Evolutionary conservation across 495 filamentous ascomycete species (phyloP), one percentile per base, ranked within the genome.

Genomic region (Penicillium daleae): DNA sequence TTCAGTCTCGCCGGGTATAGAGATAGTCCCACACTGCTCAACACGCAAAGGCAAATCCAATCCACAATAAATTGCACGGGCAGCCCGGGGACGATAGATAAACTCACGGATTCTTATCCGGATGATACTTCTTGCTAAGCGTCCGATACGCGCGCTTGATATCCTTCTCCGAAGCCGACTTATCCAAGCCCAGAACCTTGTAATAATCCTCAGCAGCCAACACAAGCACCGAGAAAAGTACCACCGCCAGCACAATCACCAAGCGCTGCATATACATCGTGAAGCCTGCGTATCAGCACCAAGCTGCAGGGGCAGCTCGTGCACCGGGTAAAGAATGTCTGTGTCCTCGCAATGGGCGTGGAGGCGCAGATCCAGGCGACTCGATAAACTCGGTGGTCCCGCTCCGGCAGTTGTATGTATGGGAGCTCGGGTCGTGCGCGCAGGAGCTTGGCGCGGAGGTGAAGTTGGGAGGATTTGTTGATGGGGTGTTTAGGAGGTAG

Each of bases 61-160:
- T 35, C n/a, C 29, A 54, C 29, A 22, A 7, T n/a, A 50, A 5
- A 50, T 0, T 29, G 4, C 13, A 17, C 4, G 7, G 8, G 46
- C 12, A 29, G 46, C 24, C 12, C n/a, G 15, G 26, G 22, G 17
- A 15, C 6, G 10, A 31, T 17, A 84, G n/a, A n/a, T n/a, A n/a
- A n/a, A n/a, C 90, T 69, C 79, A 96, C 92, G 95, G 95, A 65
- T 99, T 99, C 85, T 99, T 99, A 74, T 99, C 95, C 1, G 95
- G 95, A 70, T 99, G 95, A 75, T 84, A 97, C 78, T 97, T 96
- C 78, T 97, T 97, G 83, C 91, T 95, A 5, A 98, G 79, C 52
- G 86, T 89, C 53, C 92, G 86, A 76, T 99, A 99, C 35, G 95
- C 96, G n/a, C 89, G 87, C 78, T 98, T 99, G 77, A 99, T 93